Percentiles rank a stretch among this genome's conserved stretches.
These are phyloP conservation scores for Taiwanofungus camphoratus DNA, from an alignment of 1,284 basidiomycete genomes.

Conservation along the genomic window DNA sequence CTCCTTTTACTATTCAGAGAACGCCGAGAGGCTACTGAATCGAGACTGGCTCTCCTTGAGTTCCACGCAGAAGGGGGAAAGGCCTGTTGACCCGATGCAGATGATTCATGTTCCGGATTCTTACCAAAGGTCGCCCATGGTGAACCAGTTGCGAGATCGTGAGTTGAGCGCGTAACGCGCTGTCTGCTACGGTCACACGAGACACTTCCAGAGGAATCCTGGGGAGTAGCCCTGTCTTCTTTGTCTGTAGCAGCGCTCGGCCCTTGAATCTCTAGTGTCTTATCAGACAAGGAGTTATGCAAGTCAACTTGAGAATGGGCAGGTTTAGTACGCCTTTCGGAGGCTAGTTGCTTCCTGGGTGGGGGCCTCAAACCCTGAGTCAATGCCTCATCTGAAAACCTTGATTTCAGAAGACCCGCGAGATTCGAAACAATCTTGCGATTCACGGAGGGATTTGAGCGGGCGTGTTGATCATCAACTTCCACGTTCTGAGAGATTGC, in stretches of 20 bases:
- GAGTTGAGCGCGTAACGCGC: slow-evolving; percentile 22
- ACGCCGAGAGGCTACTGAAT: slow-evolving; percentile 14
- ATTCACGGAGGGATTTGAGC: too few relatives aligned
- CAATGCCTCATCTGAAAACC: slow-evolving; percentile 9
- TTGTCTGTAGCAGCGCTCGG: too few relatives aligned
- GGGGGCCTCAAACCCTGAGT: slow-evolving; percentile 18
- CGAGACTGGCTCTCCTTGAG: slow-evolving; percentile 19
- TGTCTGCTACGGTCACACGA: slow-evolving; percentile 13
- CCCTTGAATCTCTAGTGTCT: too few relatives aligned
- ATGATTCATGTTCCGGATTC: slow-evolving; percentile 15
- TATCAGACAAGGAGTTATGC: too few relatives aligned
- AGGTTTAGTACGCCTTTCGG: too few relatives aligned
- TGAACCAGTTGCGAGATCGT: slow-evolving; percentile 23
- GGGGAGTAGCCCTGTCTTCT: too few relatives aligned
- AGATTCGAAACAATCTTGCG: slow-evolving; percentile 23
- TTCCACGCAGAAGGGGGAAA: slow-evolving; percentile 14
- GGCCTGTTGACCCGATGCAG: slow-evolving; percentile 13
- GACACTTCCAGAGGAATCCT: too few relatives aligned
- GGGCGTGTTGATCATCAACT: too few relatives aligned
- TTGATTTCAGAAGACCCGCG: slow-evolving; percentile 20
- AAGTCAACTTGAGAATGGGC: too few relatives aligned
- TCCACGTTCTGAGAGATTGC: too few relatives aligned
- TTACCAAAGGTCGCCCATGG: slow-evolving; percentile 43
- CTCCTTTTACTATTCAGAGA: slow-evolving; percentile 14
- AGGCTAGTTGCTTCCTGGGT: slow-evolving; percentile 17